phyloP scores from a whole-genome alignment of 371 early-diverging fungal species.

The Syncephalastrum contaminatum region DNA sequence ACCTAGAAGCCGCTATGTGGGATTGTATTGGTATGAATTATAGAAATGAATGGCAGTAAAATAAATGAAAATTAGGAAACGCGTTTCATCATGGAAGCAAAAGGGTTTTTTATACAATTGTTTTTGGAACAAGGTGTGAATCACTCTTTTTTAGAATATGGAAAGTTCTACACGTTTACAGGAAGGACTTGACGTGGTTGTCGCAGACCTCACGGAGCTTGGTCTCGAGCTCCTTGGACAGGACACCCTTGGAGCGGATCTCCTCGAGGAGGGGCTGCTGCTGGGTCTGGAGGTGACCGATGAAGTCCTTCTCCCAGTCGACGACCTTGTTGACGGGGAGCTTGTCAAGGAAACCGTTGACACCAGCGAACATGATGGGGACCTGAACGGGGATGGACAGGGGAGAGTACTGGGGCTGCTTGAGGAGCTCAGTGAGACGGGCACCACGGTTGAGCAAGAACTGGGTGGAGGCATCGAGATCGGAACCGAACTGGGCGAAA shows the following conservation, averaged over 20 bases:
- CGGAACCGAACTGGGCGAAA: constrained; percentile 98
- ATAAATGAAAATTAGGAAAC: no score
- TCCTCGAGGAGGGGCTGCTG: constrained; percentile 84
- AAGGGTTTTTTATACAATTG: no score
- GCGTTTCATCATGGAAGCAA: no score
- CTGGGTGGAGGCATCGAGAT: constrained; percentile 97
- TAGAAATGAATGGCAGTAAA: no score
- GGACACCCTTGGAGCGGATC: constrained; percentile 83
- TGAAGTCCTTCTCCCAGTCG: constrained; percentile 89
- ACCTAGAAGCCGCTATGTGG: no score
- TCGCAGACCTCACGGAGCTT: constrained; percentile 83
- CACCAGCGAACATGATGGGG: constrained; percentile 91
- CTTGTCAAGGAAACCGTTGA: constrained; percentile 97
- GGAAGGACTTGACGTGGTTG: constrained; percentile 87
- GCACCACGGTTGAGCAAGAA: constrained; percentile 97
- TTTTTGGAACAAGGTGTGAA: no score
- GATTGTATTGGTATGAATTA: no score
- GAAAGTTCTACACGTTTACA: constrained; percentile 33
- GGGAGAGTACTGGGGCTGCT: constrained; percentile 93
- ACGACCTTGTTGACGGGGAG: constrained; percentile 86
- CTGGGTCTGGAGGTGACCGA: constrained; percentile 85
- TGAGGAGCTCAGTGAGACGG: constrained; percentile 94
- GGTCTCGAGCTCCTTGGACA: constrained; percentile 73
- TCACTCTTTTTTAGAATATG: no score
- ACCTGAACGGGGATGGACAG: constrained; percentile 93